Evolutionary conservation across 345 rosid species (phyloP).

Genomic region (Bruguiera gymnorhiza): DNA sequence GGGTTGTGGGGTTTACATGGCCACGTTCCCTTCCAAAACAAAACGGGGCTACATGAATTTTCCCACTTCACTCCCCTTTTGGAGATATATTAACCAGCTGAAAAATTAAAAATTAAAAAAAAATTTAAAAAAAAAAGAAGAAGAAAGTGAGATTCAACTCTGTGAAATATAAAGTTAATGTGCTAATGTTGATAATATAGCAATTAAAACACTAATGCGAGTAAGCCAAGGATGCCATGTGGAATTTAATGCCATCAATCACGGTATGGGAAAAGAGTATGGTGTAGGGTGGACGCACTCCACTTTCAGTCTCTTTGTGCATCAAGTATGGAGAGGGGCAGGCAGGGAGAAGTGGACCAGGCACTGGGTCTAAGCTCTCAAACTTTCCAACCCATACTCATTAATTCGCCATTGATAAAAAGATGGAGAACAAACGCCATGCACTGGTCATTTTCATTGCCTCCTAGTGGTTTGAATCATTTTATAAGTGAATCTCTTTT

Average conservation of each 20-base stretch:
- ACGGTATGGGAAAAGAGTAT: conserved; percentile 20
- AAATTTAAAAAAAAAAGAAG: too few relatives aligned
- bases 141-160: too few relatives aligned
- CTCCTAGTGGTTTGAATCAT: neutral
- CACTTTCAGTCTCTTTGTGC: neutral
- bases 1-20: conserved; percentile 12
- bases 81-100: too few relatives aligned
- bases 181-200: neutral
- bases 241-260: conserved; percentile 23
- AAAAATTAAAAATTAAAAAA: too few relatives aligned
- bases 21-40: conserved; percentile 6
- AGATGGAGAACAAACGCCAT: neutral
- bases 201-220: conserved; percentile 1
- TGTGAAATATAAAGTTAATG: too few relatives aligned
- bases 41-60: too few relatives aligned
- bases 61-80: too few relatives aligned
- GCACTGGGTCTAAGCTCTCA: neutral
- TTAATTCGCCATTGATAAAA: neutral
- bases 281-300: neutral
- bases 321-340: neutral
- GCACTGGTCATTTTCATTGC: neutral
- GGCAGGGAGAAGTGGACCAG: conserved; percentile 1
- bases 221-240: neutral
- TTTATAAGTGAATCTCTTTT: neutral
- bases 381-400: neutral